Percentiles rank a stretch among this genome's conserved stretches.
Conservation (phyloP, 768 basidiomycete species). For the Lentinula boryana region DNA sequence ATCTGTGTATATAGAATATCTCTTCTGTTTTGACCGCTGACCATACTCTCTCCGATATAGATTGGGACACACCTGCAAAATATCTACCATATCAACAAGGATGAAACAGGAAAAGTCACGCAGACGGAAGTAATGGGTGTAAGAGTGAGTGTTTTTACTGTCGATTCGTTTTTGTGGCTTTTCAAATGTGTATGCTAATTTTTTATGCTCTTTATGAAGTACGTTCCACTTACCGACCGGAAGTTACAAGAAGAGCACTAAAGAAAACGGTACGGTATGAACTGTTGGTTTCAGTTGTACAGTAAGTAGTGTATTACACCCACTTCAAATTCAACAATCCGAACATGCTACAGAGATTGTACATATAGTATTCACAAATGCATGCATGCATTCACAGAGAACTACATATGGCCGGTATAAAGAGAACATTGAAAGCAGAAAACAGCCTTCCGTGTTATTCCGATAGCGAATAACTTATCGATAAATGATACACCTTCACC, state of each 20-base stretch:
- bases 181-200: not conserved
- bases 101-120: slow-evolving; percentile 51
- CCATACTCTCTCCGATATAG: not conserved
- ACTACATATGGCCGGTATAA: not conserved
- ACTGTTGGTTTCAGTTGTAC: not conserved
- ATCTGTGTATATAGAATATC: not conserved
- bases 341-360: no score
- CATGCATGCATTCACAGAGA: not conserved
- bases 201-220: slow-evolving; percentile 28
- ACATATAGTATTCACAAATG: no score
- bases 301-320: no score
- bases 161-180: not conserved
- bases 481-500: not conserved
- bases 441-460: not conserved
- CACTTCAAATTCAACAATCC: no score
- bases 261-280: not conserved
- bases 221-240: slow-evolving; percentile 65
- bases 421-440: not conserved
- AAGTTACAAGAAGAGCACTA: slow-evolving; percentile 26
- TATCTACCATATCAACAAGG: slow-evolving; percentile 12
- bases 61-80: slow-evolving; percentile 8
- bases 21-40: not conserved
- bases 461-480: not conserved
- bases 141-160: slow-evolving; percentile 41
- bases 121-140: slow-evolving; percentile 72